A percentile compares a stretch with the other conserved stretches of the same genome.
phyloP scores from a whole-genome alignment of 306 rosid genomes.

The Malus sieversii region DNA sequence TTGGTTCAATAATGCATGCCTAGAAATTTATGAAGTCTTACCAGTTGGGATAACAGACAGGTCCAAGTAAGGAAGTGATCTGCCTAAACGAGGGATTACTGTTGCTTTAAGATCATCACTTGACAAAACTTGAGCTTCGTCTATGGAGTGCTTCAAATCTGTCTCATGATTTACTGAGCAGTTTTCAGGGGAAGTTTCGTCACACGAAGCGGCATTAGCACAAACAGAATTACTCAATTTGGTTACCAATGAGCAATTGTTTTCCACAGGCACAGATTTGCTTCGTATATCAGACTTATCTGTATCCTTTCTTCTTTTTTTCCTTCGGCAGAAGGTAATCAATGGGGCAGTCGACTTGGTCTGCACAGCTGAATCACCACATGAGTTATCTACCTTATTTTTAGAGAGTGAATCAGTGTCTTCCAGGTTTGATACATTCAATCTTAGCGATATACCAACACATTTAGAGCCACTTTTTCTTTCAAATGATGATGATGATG shows the following conservation, averaged over 20 bases:
- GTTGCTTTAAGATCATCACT: constrained; percentile 15
- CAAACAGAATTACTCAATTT: constrained; percentile 30
- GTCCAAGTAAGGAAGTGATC: constrained; percentile 25
- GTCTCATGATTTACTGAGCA: constrained; percentile 19
- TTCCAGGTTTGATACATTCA: constrained; percentile 25
- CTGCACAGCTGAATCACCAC: background rate
- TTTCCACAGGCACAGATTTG: constrained; percentile 15
- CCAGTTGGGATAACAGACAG: constrained; percentile 29
- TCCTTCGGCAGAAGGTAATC: constrained; percentile 42
- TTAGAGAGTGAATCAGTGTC: constrained; percentile 19
- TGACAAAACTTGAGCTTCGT: constrained; percentile 17
- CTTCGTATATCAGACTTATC: constrained; percentile 21
- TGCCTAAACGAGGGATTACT: constrained; percentile 4
- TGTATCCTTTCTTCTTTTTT: constrained; percentile 36
- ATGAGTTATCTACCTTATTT: constrained; percentile 16
- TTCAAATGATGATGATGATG: constrained; percentile 13
- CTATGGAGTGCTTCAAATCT: constrained; percentile 34
- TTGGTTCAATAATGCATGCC: background rate
- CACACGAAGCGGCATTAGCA: constrained; percentile 20
- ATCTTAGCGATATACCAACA: constrained; percentile 15
- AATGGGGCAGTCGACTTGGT: constrained; percentile 19
- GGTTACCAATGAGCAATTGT: constrained; percentile 25
- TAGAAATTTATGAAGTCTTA: constrained; percentile 16
- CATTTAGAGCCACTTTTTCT: constrained; percentile 16
- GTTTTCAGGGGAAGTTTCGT: constrained; percentile 18